Conservation (phyloP, 169 alveolate genomes). For the Cardiosporidium cionae region DNA sequence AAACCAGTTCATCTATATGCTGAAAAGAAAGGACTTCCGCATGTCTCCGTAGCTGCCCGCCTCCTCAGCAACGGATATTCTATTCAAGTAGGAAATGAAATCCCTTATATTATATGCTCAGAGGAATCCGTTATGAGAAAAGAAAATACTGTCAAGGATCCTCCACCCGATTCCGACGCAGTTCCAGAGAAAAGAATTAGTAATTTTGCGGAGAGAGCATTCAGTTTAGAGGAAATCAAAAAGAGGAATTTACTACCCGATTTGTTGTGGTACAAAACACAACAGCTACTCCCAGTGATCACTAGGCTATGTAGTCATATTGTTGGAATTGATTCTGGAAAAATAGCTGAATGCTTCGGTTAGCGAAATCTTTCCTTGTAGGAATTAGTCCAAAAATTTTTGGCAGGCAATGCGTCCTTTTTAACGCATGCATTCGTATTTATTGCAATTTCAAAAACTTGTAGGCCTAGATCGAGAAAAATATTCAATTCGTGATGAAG, state of each 20-base stretch:
- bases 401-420: no score
- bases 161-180: not conserved
- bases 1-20: slow-evolving; percentile 82
- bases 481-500: no score
- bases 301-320: slow-evolving; percentile 78
- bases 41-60: slow-evolving; percentile 73
- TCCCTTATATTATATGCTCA: slow-evolving; percentile 82
- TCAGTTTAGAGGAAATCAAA: slow-evolving; percentile 13
- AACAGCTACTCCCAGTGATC: slow-evolving; percentile 84
- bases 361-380: no score
- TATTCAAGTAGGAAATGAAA: slow-evolving; percentile 74
- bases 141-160: not conserved
- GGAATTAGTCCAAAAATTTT: no score
- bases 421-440: no score
- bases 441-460: no score
- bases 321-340: slow-evolving; percentile 65
- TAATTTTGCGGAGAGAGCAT: slow-evolving; percentile 22
- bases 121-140: slow-evolving; percentile 27
- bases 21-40: slow-evolving; percentile 72
- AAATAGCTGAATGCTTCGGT: slow-evolving; percentile 36
- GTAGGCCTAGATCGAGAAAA: no score
- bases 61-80: slow-evolving; percentile 31
- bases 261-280: slow-evolving; percentile 67
- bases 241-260: not conserved
- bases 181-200: not conserved